Base-by-base conservation (phyloP, 2,329 filamentous ascomycete genomes). In the Dothideomycetes sp. region DNA sequence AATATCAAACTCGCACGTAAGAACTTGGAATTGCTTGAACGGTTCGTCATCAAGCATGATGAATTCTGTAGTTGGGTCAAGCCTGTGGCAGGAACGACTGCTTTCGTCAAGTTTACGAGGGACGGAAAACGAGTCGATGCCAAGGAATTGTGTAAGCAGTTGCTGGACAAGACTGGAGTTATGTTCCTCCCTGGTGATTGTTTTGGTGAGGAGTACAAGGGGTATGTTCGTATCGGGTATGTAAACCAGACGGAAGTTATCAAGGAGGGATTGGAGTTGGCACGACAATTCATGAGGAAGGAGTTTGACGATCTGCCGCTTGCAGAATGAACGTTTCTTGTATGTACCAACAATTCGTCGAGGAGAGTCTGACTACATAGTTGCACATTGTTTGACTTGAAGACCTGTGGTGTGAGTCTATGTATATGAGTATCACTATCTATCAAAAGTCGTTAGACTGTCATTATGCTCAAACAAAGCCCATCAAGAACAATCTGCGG, bases 61-160 rank as follows among this genome's bases (percentile, higher is more conserved):
- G 71, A 73, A 47, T 69, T 74, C 5, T 81, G 77, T 51, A 71
- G 72, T 2, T 91, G 82, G 82, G 69, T 78, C 4, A 82, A 76
- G 58, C 86, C 86, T 1, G 74, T 74, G 4, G 84, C 83, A 1
- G 86, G 85, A 0, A 93, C 84, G 2, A 89, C 82, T 7, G 82
- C 82, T 0, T 84, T 93, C 53, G 63, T 93, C 43, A 76, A 73
- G 51, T 85, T 93, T 49, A 68, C 66, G 39, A 68, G 70, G 36
- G 71, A 73, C 32, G 76, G 73, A 0, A 67, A 71, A 54, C 70
- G 76, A 2, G 71, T 93, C 0, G 76, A 89, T 51, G 82, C 88
- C 47, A 74, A 73, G n/a, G 67, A 68, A 4, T 81, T 94, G 51
- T 89, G 82, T 51, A 64, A 76, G 50, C 72, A 77, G 53, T 60